Conservation (phyloP, 1,284 basidiomycete genomes). For the Stereum hirsutum region DNA sequence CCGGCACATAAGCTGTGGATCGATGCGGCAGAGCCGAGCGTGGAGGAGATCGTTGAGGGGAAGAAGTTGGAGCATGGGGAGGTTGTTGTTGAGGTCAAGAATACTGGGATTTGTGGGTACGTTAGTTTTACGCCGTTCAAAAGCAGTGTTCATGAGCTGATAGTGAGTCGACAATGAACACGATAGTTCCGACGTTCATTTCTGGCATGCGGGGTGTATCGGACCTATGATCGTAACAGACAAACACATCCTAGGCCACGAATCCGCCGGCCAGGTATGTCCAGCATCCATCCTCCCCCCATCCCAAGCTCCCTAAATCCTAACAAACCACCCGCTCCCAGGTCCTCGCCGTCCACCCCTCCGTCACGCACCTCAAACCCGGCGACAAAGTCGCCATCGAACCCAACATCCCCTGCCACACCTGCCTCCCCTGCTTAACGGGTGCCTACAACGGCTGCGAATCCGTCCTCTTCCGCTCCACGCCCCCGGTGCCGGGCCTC, state of each 20-base stretch:
- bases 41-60: conserved; percentile 8
- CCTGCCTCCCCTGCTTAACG: conserved; percentile 47
- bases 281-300: background rate
- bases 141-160: conserved; percentile 24
- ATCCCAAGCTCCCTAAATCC: background rate
- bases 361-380: conserved; percentile 13
- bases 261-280: conserved; percentile 53
- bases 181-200: conserved; percentile 39
- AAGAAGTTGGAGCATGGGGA: conserved; percentile 15
- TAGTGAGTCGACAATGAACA: background rate
- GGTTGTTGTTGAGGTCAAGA: conserved; percentile 50
- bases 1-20: conserved; percentile 12
- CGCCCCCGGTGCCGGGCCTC: conserved; percentile 51
- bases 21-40: conserved; percentile 7
- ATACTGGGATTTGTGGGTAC: conserved; percentile 59
- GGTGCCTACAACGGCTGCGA: conserved; percentile 50
- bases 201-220: conserved; percentile 56
- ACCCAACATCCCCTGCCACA: conserved; percentile 51
- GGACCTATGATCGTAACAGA: conserved; percentile 60
- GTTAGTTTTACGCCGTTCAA: conserved; percentile 5
- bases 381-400: conserved; percentile 61
- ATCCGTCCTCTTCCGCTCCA: conserved; percentile 58
- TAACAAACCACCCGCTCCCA: background rate
- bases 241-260: conserved; percentile 31
- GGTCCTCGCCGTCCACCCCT: conserved; percentile 7